Base-by-base conservation (phyloP, 306 rosid species). In the Sophora flavescens region DNA sequence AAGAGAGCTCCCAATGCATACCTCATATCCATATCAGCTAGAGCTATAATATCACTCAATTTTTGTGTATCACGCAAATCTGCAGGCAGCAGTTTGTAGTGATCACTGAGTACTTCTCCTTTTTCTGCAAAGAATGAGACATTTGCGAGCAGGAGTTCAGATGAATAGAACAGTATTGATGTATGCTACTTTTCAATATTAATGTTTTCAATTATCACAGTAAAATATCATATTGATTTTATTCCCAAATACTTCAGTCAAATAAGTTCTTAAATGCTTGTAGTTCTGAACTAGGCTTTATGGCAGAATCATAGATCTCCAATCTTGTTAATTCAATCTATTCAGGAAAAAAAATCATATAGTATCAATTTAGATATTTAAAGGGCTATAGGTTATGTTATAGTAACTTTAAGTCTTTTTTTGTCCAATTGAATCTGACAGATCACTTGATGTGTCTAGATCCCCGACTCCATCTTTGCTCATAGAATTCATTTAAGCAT, bases 1-100 rank as follows among this genome's bases (percentile, higher is more conserved):
- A 12, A 53, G 68, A 62, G 68, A 56, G 41, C 28, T 68, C 32
- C 39, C 58, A 68, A 57, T 45, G 69, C 84, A 85, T 85, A 96
- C 99, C 98, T 86, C 47, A 87, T 90, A 86, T 96, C 96, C 92
- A 96, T 83, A 76, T 70, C 82, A 77, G 99, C 91, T 83, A 87
- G 78, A 67, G 89, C 54, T 78, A 92, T 79, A 74, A 92, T 76
- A 73, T 88, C 88, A 52, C 75, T 79, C 83, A 96, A 88, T 35
- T 88, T 77, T 73, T 77, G 80, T 53, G 63, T 63, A 70, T 92
- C 88, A 11, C 98, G 91, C 80, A 96, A 80, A 85, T 96, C 98
- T 70, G 86, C 85, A 60, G 98, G 99, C 33, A 96, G 92, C 60
- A 92, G 86, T 82, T 91, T 96, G 72, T 96, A 96, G 63, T 89